Percentiles rank a stretch among this genome's conserved stretches.
These are phyloP conservation scores for Dujonia santamariae DNA, from an alignment of 1,139 yeast species.

Conservation along the genomic window DNA sequence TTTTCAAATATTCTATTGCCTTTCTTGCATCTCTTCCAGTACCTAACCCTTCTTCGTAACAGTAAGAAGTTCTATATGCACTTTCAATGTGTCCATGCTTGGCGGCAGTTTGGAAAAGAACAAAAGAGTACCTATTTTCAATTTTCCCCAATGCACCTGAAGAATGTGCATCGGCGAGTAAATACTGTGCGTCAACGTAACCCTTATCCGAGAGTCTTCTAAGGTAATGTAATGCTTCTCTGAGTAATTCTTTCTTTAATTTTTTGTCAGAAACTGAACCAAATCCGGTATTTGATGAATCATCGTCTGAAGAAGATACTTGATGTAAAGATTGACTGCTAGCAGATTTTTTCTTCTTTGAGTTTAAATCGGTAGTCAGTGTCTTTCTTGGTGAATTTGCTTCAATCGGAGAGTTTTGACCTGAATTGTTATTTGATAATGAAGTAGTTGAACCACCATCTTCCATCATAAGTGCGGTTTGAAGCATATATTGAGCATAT, in stretches of 20 bases:
- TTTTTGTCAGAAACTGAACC: constrained; percentile 24
- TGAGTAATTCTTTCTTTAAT: constrained; percentile 52
- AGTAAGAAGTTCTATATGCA: constrained; percentile 86
- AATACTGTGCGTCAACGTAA: constrained; percentile 84
- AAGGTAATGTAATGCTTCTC: constrained; percentile 73
- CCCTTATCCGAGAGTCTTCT: constrained; percentile 78
- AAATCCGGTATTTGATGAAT: background rate
- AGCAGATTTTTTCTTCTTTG: background rate
- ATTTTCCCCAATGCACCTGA: constrained; percentile 83
- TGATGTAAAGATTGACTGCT: background rate
- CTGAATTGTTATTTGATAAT: constrained; percentile 4
- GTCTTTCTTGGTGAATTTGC: background rate
- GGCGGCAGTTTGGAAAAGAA: constrained; percentile 82
- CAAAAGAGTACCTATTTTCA: constrained; percentile 76
- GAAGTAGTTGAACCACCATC: constrained; percentile 3
- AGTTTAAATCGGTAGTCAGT: too few species aligned
- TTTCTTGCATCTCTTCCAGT: constrained; percentile 85
- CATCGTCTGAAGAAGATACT: background rate
- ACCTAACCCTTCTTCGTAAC: constrained; percentile 93
- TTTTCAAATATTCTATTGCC: constrained; percentile 77
- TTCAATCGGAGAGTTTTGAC: background rate
- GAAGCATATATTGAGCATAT: constrained; percentile 88
- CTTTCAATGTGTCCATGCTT: constrained; percentile 91
- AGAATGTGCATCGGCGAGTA: constrained; percentile 82
- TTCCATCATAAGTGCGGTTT: constrained; percentile 69